phyloP scores from a whole-genome alignment of 2,329 filamentous ascomycete species.

The Leptodontidium sp. region DNA sequence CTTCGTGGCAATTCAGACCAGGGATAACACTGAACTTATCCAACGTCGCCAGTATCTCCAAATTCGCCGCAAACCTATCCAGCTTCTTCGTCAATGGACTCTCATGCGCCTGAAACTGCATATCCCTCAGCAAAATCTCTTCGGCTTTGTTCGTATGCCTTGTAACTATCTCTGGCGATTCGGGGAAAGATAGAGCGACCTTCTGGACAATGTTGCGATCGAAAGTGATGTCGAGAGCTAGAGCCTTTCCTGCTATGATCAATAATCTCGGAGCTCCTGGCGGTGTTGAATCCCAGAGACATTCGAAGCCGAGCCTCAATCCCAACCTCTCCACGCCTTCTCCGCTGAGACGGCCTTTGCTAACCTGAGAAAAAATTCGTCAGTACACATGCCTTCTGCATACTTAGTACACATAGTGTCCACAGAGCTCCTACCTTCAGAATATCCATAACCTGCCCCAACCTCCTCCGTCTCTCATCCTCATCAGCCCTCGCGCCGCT shows the following conservation, averaged over 20 bases:
- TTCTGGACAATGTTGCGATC: conserved; percentile 68
- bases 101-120: conserved; percentile 65
- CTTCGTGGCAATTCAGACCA: conserved; percentile 79
- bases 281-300: conserved; percentile 64
- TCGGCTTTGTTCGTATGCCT: conserved; percentile 69
- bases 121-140: conserved; percentile 70
- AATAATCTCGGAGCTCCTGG: conserved; percentile 61
- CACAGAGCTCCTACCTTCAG: conserved; percentile 37
- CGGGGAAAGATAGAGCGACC: conserved; percentile 69
- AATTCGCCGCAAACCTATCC: conserved; percentile 74
- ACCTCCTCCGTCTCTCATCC: conserved; percentile 57
- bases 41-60: conserved; percentile 72
- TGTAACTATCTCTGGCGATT: conserved; percentile 64
- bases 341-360: conserved; percentile 74
- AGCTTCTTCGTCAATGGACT: conserved; percentile 75
- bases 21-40: conserved; percentile 76
- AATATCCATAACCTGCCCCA: conserved; percentile 47
- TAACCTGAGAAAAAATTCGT: conserved; percentile 40
- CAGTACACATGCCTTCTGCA: conserved; percentile 8
- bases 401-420: background rate
- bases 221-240: conserved; percentile 68
- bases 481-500: conserved; percentile 52
- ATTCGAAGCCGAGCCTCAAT: conserved; percentile 71
- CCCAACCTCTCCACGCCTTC: conserved; percentile 77
- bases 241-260: conserved; percentile 67